A percentile compares a stretch with the other conserved stretches of the same genome.
phyloP scores from a whole-genome alignment of 2,329 filamentous ascomycete genomes.

The Neocatenulostroma microsporum region DNA sequence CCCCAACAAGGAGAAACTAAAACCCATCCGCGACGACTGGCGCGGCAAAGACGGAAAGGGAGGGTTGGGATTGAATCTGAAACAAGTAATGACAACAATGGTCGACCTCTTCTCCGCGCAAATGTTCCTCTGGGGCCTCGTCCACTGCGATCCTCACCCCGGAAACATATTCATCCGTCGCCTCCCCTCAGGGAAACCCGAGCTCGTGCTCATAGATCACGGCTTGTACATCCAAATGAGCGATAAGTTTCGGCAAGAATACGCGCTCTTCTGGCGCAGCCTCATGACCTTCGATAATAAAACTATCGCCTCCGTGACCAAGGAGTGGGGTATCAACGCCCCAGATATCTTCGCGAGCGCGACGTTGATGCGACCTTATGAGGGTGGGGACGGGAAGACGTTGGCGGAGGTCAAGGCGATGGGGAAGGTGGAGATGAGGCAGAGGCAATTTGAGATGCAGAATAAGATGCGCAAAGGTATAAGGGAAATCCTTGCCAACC shows the following conservation, averaged over 20 bases:
- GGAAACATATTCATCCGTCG: slow-evolving; percentile 95
- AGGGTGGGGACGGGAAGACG: slow-evolving; percentile 68
- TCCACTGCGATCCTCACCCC: slow-evolving; percentile 95
- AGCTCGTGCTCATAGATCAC: slow-evolving; percentile 94
- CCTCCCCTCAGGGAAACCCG: slow-evolving; percentile 68
- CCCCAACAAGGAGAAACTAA: slow-evolving; percentile 54
- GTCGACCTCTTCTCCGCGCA: slow-evolving; percentile 94
- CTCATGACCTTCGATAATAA: slow-evolving; percentile 89
- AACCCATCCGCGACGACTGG: slow-evolving; percentile 75
- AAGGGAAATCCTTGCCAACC: slow-evolving; percentile 73
- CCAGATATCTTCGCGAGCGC: slow-evolving; percentile 86
- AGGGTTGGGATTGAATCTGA: slow-evolving; percentile 72
- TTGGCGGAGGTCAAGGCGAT: slow-evolving; percentile 45
- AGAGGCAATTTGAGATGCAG: slow-evolving; percentile 70
- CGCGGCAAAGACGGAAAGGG: slow-evolving; percentile 63
- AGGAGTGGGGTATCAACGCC: slow-evolving; percentile 80
- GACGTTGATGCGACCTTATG: slow-evolving; percentile 82
- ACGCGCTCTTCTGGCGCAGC: slow-evolving; percentile 85
- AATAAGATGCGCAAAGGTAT: slow-evolving; percentile 62
- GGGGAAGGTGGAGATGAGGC: slow-evolving; percentile 47
- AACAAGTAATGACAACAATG: slow-evolving; percentile 93
- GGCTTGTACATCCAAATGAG: slow-evolving; percentile 91
- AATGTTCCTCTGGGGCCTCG: slow-evolving; percentile 93
- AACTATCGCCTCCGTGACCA: slow-evolving; percentile 64
- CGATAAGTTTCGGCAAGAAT: slow-evolving; percentile 74